Conservation (phyloP, 768 basidiomycete genomes). For the Boletus fagicola region DNA sequence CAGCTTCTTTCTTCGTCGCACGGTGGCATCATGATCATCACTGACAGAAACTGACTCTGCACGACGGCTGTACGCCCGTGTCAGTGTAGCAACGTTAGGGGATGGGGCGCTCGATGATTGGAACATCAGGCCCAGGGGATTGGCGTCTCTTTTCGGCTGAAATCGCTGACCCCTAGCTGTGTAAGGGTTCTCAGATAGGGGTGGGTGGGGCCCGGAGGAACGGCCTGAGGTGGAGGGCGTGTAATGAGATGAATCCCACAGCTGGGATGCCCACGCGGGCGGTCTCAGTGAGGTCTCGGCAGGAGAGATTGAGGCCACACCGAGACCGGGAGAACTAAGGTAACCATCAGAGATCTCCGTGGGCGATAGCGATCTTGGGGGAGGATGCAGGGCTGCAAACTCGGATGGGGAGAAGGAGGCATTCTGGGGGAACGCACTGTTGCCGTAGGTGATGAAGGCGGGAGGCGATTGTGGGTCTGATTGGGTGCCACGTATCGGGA, state of each 20-base stretch:
- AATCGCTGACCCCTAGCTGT: conserved; percentile 40
- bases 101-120: conserved; percentile 73
- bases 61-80: conserved; percentile 62
- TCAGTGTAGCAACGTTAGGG: conserved; percentile 45
- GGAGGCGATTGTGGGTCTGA: conserved; percentile 42
- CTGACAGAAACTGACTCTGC: conserved; percentile 61
- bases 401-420: conserved; percentile 58
- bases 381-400: conserved; percentile 58
- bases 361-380: conserved; percentile 62
- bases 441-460: conserved; percentile 50
- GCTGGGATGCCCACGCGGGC: conserved; percentile 65
- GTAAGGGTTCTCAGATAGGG: conserved; percentile 42
- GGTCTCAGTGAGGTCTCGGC: conserved; percentile 56
- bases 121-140: conserved; percentile 56
- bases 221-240: conserved; percentile 42
- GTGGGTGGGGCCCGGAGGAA: conserved; percentile 48
- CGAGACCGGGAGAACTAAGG: conserved; percentile 40
- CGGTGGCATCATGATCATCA: conserved; percentile 72
- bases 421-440: conserved; percentile 48
- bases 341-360: conserved; percentile 51
- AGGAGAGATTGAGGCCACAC: conserved; percentile 58
- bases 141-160: conserved; percentile 40
- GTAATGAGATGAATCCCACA: conserved; percentile 56
- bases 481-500: conserved; percentile 55
- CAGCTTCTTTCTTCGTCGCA: conserved; percentile 55